Evolutionary conservation across 805 yeast species (phyloP).

Genomic region (Ogataea allantospora): DNA sequence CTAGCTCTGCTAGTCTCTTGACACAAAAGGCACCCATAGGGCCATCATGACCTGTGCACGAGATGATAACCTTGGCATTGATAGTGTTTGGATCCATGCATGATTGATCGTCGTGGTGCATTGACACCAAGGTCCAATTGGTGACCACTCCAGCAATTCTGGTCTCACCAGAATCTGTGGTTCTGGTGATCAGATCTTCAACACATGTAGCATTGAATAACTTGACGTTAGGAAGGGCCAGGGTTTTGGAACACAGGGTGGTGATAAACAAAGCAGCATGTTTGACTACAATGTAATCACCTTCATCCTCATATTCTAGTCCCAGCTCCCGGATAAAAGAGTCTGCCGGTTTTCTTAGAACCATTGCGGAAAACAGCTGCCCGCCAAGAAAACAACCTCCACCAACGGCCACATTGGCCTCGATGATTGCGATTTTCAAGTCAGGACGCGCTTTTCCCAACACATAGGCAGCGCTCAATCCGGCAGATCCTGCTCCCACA

Average conservation of each 20-base stretch:
- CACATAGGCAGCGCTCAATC: conserved; percentile 72
- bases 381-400: conserved; percentile 84
- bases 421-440: conserved; percentile 68
- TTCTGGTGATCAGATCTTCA: conserved; percentile 75
- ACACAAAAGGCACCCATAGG: conserved; percentile 81
- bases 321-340: conserved; percentile 61
- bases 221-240: conserved; percentile 71
- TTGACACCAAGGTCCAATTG: conserved; percentile 76
- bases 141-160: conserved; percentile 79
- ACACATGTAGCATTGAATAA: conserved; percentile 79
- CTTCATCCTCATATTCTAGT: conserved; percentile 72
- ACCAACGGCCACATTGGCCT: conserved; percentile 73
- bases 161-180: conserved; percentile 55
- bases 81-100: conserved; percentile 85
- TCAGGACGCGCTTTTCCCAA: conserved; percentile 75
- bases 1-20: conserved; percentile 59
- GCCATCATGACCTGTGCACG: conserved; percentile 81
- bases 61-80: conserved; percentile 60
- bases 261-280: conserved; percentile 79
- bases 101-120: conserved; percentile 73
- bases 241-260: conserved; percentile 65
- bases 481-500: conserved; percentile 78
- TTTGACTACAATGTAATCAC: conserved; percentile 75
- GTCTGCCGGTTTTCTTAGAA: conserved; percentile 77
- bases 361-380: conserved; percentile 74